Evolutionary conservation across 2,329 filamentous ascomycete genomes (phyloP).

Genomic region (Arthroderma sp.): DNA sequence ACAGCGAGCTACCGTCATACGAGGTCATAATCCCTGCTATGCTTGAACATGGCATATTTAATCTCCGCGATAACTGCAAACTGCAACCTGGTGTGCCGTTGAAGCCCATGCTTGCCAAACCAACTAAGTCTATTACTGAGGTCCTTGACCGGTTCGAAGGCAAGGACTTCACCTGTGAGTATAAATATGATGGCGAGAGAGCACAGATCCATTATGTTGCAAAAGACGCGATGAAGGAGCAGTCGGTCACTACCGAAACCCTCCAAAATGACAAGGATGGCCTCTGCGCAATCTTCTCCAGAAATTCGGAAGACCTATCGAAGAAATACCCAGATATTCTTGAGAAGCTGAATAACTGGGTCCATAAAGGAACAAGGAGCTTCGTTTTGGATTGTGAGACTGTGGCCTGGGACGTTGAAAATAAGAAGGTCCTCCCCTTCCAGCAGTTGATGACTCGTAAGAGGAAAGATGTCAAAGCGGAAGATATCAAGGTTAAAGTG

Average conservation of each 20-base stretch:
- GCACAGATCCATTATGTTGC: conserved; percentile 98
- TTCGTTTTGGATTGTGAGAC: conserved; percentile 99
- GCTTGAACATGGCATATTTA: conserved; percentile 71
- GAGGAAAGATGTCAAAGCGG: conserved; percentile 88
- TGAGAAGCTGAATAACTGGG: conserved; percentile 73
- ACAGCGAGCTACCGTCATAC: conserved; percentile 83
- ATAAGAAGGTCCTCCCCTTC: conserved; percentile 94
- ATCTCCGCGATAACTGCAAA: conserved; percentile 73
- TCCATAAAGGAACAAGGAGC: conserved; percentile 77
- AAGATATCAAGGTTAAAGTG: conserved; percentile 92
- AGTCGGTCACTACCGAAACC: conserved; percentile 46
- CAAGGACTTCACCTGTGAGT: conserved; percentile 94
- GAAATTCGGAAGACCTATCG: conserved; percentile 92
- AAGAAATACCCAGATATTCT: conserved; percentile 97
- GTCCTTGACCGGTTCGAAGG: conserved; percentile 92
- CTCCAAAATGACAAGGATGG: conserved; percentile 54
- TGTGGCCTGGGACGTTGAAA: conserved; percentile 85
- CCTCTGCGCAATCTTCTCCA: conserved; percentile 84
- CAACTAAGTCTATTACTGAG: conserved; percentile 95
- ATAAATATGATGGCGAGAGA: conserved; percentile 95
- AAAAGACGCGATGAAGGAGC: conserved; percentile 58
- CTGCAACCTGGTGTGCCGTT: conserved; percentile 84
- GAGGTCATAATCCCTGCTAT: conserved; percentile 88
- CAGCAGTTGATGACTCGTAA: conserved; percentile 98
- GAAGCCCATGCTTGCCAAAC: conserved; percentile 97